Conservation (phyloP, 371 early-diverging fungal species). For the Mucor mucedo region DNA sequence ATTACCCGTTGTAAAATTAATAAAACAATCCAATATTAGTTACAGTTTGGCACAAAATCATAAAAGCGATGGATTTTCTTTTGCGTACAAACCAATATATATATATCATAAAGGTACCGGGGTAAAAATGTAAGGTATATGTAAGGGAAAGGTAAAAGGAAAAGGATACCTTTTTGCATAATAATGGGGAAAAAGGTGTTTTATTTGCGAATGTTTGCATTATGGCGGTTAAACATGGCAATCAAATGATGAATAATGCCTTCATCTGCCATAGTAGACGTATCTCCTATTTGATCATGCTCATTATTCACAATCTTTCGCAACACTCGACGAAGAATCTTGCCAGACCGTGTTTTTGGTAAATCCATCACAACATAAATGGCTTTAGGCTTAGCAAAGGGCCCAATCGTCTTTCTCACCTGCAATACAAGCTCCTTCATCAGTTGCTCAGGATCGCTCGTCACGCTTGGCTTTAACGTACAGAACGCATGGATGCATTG, state of each 20-base stretch:
- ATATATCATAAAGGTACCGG: no score
- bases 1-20: conserved; percentile 13
- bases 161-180: no score
- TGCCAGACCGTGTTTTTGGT: conserved; percentile 98
- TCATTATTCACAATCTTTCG: conserved; percentile 92
- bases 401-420: conserved; percentile 90
- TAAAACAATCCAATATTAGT: not conserved
- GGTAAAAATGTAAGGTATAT: no score
- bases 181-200: not conserved
- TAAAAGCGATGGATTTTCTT: no score
- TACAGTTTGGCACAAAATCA: not conserved
- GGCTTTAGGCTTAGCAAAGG: conserved; percentile 91
- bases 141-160: no score
- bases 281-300: conserved; percentile 85
- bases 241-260: conserved; percentile 16
- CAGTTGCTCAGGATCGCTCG: conserved; percentile 43
- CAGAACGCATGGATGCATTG: conserved; percentile 80
- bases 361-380: conserved; percentile 86
- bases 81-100: no score
- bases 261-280: conserved; percentile 88
- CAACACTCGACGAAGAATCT: conserved; percentile 95
- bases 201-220: not conserved
- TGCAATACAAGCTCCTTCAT: conserved; percentile 72
- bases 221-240: conserved; percentile 2
- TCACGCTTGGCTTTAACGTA: conserved; percentile 63